A percentile compares a stretch with the other conserved stretches of the same genome.
Evolutionary conservation across 1,284 basidiomycete genomes (phyloP).

Genomic region (Ceratobasidium sp.): DNA sequence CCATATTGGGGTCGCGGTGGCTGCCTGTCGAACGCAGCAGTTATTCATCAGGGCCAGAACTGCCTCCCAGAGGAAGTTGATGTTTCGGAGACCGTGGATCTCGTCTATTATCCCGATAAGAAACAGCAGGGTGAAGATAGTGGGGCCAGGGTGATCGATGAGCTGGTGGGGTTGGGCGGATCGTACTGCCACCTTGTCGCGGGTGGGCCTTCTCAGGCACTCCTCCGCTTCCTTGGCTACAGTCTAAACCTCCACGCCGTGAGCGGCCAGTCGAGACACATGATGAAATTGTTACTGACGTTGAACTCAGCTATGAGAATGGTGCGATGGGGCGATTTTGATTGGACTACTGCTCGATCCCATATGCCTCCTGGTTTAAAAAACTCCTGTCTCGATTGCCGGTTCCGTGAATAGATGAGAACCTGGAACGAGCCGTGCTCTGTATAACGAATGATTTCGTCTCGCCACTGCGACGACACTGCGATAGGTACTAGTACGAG

Average conservation of each 20-base stretch:
- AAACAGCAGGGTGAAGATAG: background rate
- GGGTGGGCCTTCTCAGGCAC: background rate
- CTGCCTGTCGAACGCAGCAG: no score
- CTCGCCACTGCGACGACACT: background rate
- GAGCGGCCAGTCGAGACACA: no score
- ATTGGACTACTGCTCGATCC: background rate
- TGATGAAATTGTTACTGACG: no score
- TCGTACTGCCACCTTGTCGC: background rate
- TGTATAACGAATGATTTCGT: background rate
- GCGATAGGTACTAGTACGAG: background rate
- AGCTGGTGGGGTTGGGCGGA: background rate
- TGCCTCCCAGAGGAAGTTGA: background rate
- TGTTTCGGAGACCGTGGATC: background rate
- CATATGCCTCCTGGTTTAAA: background rate
- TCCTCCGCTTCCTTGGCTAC: background rate
- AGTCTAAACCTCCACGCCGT: no score
- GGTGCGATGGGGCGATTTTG: background rate
- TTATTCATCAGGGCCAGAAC: background rate
- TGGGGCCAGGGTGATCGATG: background rate
- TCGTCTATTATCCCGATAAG: background rate
- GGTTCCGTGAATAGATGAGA: background rate
- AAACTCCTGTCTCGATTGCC: background rate
- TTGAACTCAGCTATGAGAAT: background rate
- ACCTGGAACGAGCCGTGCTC: background rate
- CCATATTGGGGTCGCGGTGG: no score